These are phyloP conservation scores for Chondrus crispus DNA, from an alignment of 23 red algal genomes.

Conservation along the genomic window DNA sequence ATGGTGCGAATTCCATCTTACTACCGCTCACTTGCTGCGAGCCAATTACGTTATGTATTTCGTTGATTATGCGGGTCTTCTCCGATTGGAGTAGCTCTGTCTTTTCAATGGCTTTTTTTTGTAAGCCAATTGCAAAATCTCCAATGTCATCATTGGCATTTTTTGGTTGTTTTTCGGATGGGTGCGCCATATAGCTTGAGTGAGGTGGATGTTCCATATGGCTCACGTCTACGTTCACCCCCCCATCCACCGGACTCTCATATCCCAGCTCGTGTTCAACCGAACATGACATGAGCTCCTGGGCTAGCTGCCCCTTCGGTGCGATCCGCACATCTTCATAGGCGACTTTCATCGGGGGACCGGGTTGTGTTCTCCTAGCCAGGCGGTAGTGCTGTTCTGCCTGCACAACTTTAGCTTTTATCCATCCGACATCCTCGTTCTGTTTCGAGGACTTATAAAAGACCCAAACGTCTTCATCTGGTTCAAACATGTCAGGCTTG, in stretches of 20 bases:
- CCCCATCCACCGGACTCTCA: not conserved
- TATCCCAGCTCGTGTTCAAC: not conserved
- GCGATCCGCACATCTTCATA: conserved; percentile 5
- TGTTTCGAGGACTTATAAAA: not conserved
- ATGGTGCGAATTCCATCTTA: not conserved
- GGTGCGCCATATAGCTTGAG: too few relatives aligned
- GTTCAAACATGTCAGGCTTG: not conserved
- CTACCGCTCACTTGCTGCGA: not conserved
- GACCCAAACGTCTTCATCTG: not conserved
- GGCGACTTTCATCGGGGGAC: conserved; percentile 18
- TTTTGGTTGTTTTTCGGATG: too few relatives aligned
- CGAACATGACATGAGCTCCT: not conserved
- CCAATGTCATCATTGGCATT: too few relatives aligned
- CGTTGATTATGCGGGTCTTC: too few relatives aligned
- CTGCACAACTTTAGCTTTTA: not conserved
- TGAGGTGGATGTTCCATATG: too few relatives aligned
- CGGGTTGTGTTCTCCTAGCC: not conserved
- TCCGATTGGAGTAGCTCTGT: too few relatives aligned
- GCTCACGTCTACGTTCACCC: too few relatives aligned
- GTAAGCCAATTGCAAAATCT: too few relatives aligned
- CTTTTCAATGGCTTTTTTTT: too few relatives aligned
- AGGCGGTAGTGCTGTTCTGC: not conserved
- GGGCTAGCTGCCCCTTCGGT: not conserved
- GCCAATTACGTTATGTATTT: too few relatives aligned
- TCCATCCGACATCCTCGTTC: not conserved